Evolutionary conservation across 352 stramenopile species (phyloP), one percentile per base, ranked within the genome.

Genomic region (Phytophthora sojae): DNA sequence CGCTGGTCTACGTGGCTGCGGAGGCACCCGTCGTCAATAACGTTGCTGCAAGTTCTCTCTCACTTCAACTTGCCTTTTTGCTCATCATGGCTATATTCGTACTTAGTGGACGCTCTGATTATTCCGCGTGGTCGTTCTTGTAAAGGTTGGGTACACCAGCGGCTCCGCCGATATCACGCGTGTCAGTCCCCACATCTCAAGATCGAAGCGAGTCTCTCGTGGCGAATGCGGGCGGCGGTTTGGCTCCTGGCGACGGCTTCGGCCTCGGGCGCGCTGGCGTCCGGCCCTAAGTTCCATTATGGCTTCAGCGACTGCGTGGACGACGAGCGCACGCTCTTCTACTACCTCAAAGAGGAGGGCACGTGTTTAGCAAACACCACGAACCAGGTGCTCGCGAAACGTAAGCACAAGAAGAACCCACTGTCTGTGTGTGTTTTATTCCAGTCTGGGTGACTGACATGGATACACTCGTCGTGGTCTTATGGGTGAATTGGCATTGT

Each of bases 241-340:
- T 62, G 51, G 61, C 62, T 73, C 3, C 4, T 74, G 15, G 39
- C 50, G 0, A 32, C 25, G 39, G 51, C 39, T 8, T 49, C 37
- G 17, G 59, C 49, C 25, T 53, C 49, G 55, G 39, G 37, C n/a
- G 35, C 29, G 6, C 12, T 57, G 1, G 62, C 67, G 8, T 30
- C 52, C 2, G 37, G 42, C 6, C 55, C 63, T 19, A 65, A 71
- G 30, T 86, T 90, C 58, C 70, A 67, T 49, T 96, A 94, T 56
- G 88, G 86, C 69, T 96, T 93, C 57, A 86, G 85, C 65, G 86
- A 94, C 69, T 96, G 86, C 67, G 81, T 93, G n/a, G 79, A 93
- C 61, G 83, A 92, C 65, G 62, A 82, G 72, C 88, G 85, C 49
- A 81, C 86, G 65, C 79, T 96, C 39, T 96, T 78, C 61, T 96